phyloP scores from a whole-genome alignment of 176 grass and related monocot species.

The Phragmites australis region DNA sequence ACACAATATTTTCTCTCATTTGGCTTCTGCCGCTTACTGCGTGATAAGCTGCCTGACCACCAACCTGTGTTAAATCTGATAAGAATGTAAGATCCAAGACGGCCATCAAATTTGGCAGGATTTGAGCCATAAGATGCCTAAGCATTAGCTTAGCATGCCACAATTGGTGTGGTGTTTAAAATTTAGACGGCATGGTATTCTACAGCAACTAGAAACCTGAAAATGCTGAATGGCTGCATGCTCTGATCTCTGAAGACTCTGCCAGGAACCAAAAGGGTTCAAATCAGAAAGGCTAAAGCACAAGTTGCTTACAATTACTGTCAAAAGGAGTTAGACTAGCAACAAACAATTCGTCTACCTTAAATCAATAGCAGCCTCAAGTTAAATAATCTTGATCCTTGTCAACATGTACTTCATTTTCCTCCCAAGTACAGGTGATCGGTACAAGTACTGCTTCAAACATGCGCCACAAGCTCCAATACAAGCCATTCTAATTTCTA shows the following conservation, averaged over 20 bases:
- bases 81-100: background rate
- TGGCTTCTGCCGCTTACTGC: background rate
- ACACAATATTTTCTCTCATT: background rate
- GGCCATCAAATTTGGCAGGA: background rate
- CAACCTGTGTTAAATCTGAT: conserved; percentile 18
- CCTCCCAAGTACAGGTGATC: conserved; percentile 2
- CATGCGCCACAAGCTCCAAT: background rate
- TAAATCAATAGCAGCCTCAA: background rate
- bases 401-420: background rate
- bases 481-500: background rate
- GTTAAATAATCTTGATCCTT: background rate
- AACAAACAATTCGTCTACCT: conserved; percentile 1
- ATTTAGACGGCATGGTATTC: background rate
- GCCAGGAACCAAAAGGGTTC: background rate
- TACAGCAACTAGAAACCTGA: background rate
- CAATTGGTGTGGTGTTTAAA: background rate
- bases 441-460: background rate
- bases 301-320: background rate
- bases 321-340: background rate
- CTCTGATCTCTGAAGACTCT: background rate
- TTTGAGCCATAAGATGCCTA: background rate
- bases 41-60: background rate
- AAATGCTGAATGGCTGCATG: background rate
- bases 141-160: background rate
- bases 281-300: conserved; percentile 24